phyloP scores from a whole-genome alignment of 192 early-diverging fungal genomes.

The Podila verticillata region DNA sequence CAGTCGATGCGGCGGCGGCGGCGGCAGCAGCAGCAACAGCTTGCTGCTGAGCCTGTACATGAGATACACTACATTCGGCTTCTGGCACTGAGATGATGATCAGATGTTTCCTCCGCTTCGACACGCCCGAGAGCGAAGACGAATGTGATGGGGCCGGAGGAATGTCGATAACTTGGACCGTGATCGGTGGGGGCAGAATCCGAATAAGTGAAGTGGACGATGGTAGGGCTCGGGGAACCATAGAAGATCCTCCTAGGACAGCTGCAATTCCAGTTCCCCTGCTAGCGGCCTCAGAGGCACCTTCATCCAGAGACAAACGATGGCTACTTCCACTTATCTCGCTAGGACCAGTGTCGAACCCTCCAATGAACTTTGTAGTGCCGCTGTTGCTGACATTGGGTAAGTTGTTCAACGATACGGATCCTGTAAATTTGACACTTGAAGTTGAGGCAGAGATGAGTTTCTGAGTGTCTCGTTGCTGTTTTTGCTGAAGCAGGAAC shows the following conservation, averaged over 20 bases:
- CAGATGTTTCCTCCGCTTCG: conserved; percentile 37
- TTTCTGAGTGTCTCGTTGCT: conserved; percentile 18
- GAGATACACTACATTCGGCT: conserved; percentile 21
- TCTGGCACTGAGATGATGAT: conserved; percentile 43
- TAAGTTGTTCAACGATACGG: neutral
- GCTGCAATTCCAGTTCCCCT: conserved; percentile 43
- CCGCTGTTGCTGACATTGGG: neutral
- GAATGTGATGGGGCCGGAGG: conserved; percentile 49
- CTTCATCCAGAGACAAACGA: conserved; percentile 1
- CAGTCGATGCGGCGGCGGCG: neutral
- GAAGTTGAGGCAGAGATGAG: conserved; percentile 11
- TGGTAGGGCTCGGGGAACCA: conserved; percentile 28
- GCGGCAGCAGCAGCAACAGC: neutral
- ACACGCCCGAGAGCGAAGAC: conserved; percentile 45
- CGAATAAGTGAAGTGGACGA: conserved; percentile 45
- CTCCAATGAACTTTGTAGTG: conserved; percentile 26
- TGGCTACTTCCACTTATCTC: neutral
- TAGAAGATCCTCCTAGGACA: conserved; percentile 28
- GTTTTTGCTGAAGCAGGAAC: conserved; percentile 41
- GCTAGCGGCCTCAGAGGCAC: conserved; percentile 31
- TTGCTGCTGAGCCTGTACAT: conserved; percentile 25
- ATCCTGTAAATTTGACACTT: conserved; percentile 19
- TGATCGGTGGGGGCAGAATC: conserved; percentile 37
- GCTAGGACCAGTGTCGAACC: conserved; percentile 15
- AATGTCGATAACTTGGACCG: conserved; percentile 38